A percentile compares a stretch with the other conserved stretches of the same genome.
Conservation (phyloP, 805 yeast genomes). For the Starmerella stellata region DNA sequence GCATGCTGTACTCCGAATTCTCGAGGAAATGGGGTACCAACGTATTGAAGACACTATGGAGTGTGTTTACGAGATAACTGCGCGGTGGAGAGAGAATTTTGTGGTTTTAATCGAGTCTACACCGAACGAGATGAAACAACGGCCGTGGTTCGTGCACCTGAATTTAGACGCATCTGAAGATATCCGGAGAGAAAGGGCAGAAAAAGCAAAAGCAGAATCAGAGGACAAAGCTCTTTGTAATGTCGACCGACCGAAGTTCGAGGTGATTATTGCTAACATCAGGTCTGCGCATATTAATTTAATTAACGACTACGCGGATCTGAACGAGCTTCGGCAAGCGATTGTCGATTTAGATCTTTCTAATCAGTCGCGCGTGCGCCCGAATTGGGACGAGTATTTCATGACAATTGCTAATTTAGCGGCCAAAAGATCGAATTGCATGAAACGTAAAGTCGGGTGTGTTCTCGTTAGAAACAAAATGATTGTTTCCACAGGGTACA, state of each 20-base stretch:
- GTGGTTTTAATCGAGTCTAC: conserved; percentile 35
- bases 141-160: conserved; percentile 74
- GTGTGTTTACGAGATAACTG: conserved; percentile 44
- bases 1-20: conserved; percentile 41
- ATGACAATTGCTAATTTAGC: conserved; percentile 89
- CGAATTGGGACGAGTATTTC: conserved; percentile 91
- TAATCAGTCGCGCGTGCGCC: conserved; percentile 51
- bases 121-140: conserved; percentile 24
- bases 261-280: conserved; percentile 25
- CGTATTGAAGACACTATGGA: conserved; percentile 22
- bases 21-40: conserved; percentile 37
- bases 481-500: conserved; percentile 90
- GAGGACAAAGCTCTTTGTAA: conserved; percentile 19
- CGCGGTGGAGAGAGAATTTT: conserved; percentile 43
- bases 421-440: conserved; percentile 81
- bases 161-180: conserved; percentile 55
- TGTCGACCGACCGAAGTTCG: conserved; percentile 12
- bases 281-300: conserved; percentile 39
- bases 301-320: conserved; percentile 31
- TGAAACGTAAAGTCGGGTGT: conserved; percentile 95
- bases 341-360: conserved; percentile 29
- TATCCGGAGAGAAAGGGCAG: conserved; percentile 29
- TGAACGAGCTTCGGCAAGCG: conserved; percentile 25
- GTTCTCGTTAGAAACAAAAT: conserved; percentile 73
- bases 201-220: no score